These are phyloP conservation scores for Castanopsis chinensis DNA, from an alignment of 306 rosid species.

Conservation along the genomic window DNA sequence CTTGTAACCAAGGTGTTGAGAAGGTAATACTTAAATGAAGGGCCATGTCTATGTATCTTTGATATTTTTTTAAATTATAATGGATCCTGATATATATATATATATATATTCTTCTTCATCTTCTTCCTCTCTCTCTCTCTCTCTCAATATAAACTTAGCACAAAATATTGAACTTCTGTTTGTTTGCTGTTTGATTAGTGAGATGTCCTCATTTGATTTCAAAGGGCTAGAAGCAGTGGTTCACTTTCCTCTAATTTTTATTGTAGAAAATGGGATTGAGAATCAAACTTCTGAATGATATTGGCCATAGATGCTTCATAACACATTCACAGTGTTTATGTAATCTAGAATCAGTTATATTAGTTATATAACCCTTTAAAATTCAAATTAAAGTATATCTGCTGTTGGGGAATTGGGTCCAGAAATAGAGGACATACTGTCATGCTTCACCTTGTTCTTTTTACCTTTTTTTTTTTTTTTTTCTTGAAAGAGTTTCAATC, in stretches of 20 bases:
- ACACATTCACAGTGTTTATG: neutral
- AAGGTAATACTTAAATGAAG: slow-evolving; percentile 53
- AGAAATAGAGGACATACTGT: neutral
- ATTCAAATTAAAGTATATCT: neutral
- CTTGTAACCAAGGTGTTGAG: slow-evolving; percentile 97
- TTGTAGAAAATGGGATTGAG: neutral
- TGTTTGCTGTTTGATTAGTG: neutral
- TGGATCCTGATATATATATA: neutral
- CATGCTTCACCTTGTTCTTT: neutral
- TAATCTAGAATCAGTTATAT: neutral
- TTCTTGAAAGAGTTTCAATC: neutral
- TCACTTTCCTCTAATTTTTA: neutral
- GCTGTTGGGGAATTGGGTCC: neutral
- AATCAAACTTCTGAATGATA: neutral
- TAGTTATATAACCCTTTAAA: neutral
- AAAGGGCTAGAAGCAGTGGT: neutral
- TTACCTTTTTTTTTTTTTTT: neutral
- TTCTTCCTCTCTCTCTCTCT: neutral
- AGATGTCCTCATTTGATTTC: neutral
- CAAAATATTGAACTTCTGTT: neutral
- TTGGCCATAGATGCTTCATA: neutral
- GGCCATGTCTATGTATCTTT: slow-evolving; percentile 20
- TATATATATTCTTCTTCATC: neutral
- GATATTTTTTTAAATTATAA: neutral
- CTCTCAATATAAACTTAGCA: neutral